Evolutionary conservation across 2,329 filamentous ascomycete genomes (phyloP), one percentile per base, ranked within the genome.

Genomic region (Orbilia javanica): DNA sequence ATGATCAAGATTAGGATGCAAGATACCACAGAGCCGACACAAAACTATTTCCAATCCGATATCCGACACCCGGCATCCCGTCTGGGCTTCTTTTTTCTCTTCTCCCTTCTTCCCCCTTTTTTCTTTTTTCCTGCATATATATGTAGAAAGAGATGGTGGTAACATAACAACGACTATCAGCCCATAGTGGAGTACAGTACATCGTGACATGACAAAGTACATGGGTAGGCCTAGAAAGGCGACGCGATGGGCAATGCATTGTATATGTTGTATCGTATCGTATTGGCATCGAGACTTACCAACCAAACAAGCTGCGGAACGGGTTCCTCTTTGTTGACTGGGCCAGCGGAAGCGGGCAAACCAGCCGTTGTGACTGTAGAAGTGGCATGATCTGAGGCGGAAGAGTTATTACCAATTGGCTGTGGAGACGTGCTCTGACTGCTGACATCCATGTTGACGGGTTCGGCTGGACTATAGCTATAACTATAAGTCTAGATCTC

Each of bases 361-460:
- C 74, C 74, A 39, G 53, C 36, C 63, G 67, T 52, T 18, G 52
- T 22, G 42, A 39, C 34, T 34, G 70, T 63, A 36, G 74, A 71
- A 60, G 72, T 70, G 65, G 57, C 65, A 77, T 78, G 68, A 62
- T 78, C 74, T 8, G 63, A 60, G 27, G 50, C 20, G 13, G 48
- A 60, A 60, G 34, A n/a, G 42, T 22, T 67, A 44, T 65, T 77
- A 29, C 66, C 62, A 52, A 50, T 29, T 8, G 57, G 62, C 53
- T 68, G 74, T 48, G 74, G 74, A 52, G 74, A 78, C 25, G 67
- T 67, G 53, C 74, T 72, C 22, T 64, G 67, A 27, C 67, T 71
- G 67, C 74, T 78, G 62, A 57, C 67, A 55, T 78, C 74, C 74
- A 78, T 78, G 67, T 52, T 69, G 74, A 46, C 62, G 62, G 57